These are phyloP conservation scores for Alternaria hordeiaustralica DNA, from an alignment of 2,329 filamentous ascomycete genomes.

Conservation along the genomic window DNA sequence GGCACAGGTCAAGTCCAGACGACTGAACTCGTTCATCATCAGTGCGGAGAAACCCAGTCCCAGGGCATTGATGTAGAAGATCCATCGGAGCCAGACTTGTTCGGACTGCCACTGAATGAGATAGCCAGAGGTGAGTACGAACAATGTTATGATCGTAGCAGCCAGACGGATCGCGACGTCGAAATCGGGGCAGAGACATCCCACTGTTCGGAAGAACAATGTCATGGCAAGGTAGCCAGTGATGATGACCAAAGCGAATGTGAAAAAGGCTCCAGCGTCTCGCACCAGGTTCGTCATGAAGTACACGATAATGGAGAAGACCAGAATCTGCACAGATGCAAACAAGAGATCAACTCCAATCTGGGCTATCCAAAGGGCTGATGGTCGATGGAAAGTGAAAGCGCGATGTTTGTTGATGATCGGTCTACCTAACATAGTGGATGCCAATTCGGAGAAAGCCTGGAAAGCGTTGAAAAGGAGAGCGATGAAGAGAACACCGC, in stretches of 20 bases:
- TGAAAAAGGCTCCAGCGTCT: constrained; percentile 57
- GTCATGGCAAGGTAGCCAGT: constrained; percentile 53
- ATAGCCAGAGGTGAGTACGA: constrained; percentile 82
- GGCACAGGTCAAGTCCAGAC: constrained; percentile 72
- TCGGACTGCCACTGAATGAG: constrained; percentile 79
- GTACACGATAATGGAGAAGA: constrained; percentile 57
- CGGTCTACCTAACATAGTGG: constrained; percentile 75
- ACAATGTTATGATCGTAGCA: constrained; percentile 79
- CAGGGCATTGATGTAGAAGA: constrained; percentile 81
- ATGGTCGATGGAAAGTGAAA: constrained; percentile 83
- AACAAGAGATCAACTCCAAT: constrained; percentile 81
- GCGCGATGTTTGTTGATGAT: constrained; percentile 86
- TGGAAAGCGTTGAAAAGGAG: constrained; percentile 89
- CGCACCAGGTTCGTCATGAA: constrained; percentile 58
- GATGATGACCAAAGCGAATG: constrained; percentile 54
- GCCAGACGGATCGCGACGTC: constrained; percentile 84
- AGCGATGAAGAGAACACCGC: constrained; percentile 80
- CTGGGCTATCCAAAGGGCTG: constrained; percentile 82
- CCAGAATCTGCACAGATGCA: constrained; percentile 68
- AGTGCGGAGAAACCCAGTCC: constrained; percentile 77
- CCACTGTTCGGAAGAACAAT: constrained; percentile 54
- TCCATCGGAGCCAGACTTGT: constrained; percentile 82
- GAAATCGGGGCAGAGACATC: constrained; percentile 79
- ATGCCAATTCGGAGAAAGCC: constrained; percentile 77
- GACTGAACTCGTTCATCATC: constrained; percentile 86